phyloP scores from a whole-genome alignment of 371 early-diverging fungal genomes.

The Mortierella sp. region DNA sequence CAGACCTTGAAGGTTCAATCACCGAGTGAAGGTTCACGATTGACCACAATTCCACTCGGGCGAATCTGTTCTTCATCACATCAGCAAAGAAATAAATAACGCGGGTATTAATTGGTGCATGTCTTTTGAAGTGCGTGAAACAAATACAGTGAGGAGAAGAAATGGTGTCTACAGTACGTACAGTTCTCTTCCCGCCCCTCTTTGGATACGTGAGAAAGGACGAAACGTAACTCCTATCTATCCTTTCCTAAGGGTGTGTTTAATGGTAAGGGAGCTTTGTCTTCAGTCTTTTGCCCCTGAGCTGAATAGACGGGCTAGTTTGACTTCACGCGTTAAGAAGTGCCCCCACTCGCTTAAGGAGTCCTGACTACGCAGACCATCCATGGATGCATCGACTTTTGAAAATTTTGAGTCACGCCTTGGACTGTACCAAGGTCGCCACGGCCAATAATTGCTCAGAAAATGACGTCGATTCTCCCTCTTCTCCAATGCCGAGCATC shows the following conservation, averaged over 20 bases:
- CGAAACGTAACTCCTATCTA: neutral
- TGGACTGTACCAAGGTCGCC: neutral
- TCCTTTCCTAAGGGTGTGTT: neutral
- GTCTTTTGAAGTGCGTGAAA: too few relatives aligned
- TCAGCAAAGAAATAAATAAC: neutral
- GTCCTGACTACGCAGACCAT: neutral
- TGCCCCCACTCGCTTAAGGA: slow-evolving; percentile 1
- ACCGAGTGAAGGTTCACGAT: too few relatives aligned
- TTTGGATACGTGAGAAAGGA: neutral
- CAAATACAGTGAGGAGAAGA: too few relatives aligned
- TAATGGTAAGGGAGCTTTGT: neutral
- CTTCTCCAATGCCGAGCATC: neutral
- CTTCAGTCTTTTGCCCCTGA: neutral
- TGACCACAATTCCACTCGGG: too few relatives aligned
- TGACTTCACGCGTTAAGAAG: neutral
- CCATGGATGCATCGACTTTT: neutral
- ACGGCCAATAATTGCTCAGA: neutral
- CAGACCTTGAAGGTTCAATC: too few relatives aligned
- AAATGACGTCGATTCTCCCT: neutral
- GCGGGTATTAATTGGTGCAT: too few relatives aligned
- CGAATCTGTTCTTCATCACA: too few relatives aligned
- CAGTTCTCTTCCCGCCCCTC: neutral
- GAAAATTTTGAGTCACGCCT: neutral
- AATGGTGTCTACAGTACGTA: neutral
- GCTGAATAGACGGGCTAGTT: neutral